These are phyloP conservation scores for Clathrus columnatus DNA, from an alignment of 768 basidiomycete species.

Conservation along the genomic window DNA sequence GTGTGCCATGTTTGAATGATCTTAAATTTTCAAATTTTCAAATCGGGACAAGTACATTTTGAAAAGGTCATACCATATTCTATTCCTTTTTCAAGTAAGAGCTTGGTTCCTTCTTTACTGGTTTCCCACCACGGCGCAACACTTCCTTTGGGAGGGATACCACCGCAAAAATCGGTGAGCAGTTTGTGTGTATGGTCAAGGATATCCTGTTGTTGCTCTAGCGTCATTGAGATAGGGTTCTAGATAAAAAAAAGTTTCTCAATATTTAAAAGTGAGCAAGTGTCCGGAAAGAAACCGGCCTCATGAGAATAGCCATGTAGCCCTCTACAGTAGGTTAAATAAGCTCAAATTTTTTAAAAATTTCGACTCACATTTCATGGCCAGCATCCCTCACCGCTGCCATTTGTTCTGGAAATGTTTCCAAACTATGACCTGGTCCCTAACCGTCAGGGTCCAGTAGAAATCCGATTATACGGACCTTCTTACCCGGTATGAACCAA, in stretches of 20 bases:
- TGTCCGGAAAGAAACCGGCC: constrained; percentile 21
- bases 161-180: constrained; percentile 58
- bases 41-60: background rate
- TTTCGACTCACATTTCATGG: constrained; percentile 43
- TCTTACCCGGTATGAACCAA: constrained; percentile 66
- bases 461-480: background rate
- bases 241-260: constrained; percentile 18
- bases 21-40: constrained; percentile 19
- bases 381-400: constrained; percentile 10
- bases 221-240: constrained; percentile 52
- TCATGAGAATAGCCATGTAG: constrained; percentile 69
- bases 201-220: constrained; percentile 64
- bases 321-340: constrained; percentile 29
- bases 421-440: constrained; percentile 52
- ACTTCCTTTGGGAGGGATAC: constrained; percentile 48
- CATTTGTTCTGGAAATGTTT: constrained; percentile 44
- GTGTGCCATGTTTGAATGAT: constrained; percentile 51
- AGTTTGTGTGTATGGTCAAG: constrained; percentile 55
- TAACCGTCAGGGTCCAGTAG: background rate
- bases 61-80: constrained; percentile 47
- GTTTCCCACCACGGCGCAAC: constrained; percentile 81
- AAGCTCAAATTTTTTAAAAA: constrained; percentile 9
- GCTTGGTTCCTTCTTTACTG: constrained; percentile 52
- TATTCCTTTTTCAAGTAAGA: constrained; percentile 64
- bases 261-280: background rate